These are phyloP conservation scores for Leishmania amazonensis DNA, from an alignment of 208 protist species.

Conservation along the genomic window DNA sequence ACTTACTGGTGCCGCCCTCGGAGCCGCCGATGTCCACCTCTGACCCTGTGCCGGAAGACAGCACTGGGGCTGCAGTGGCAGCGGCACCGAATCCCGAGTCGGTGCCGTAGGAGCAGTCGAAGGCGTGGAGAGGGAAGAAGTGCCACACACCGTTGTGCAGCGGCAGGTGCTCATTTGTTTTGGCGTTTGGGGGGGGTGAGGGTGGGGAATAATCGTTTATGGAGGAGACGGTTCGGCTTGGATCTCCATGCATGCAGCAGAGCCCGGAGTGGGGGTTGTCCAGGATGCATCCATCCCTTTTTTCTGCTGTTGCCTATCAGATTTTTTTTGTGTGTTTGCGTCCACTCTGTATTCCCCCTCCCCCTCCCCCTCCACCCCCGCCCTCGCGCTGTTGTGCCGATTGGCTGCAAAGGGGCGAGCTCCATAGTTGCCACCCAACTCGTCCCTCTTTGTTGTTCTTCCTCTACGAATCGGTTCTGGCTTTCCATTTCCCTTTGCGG, in stretches of 20 bases:
- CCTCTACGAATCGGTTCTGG: background rate
- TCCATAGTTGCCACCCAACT: background rate
- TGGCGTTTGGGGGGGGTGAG: background rate
- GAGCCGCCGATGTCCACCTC: background rate
- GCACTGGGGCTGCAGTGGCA: background rate
- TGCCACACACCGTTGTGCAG: background rate
- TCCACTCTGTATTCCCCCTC: background rate
- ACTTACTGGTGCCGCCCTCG: constrained; percentile 7
- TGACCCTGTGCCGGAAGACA: background rate
- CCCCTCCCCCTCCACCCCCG: background rate
- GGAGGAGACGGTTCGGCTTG: background rate
- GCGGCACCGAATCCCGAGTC: background rate
- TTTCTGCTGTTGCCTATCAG: background rate
- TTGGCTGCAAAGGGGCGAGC: background rate
- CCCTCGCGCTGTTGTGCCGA: background rate
- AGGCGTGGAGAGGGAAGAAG: background rate
- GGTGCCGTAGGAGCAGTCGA: background rate
- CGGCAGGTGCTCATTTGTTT: background rate
- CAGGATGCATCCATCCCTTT: background rate
- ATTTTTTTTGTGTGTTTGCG: background rate
- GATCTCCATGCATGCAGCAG: background rate
- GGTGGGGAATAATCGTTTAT: background rate
- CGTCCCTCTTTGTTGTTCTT: background rate
- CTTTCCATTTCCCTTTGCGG: background rate
- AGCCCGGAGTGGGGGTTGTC: background rate